Evolutionary conservation across 2,329 filamentous ascomycete species (phyloP), one percentile per base, ranked within the genome.

Genomic region (Arthrobotrys iridis): DNA sequence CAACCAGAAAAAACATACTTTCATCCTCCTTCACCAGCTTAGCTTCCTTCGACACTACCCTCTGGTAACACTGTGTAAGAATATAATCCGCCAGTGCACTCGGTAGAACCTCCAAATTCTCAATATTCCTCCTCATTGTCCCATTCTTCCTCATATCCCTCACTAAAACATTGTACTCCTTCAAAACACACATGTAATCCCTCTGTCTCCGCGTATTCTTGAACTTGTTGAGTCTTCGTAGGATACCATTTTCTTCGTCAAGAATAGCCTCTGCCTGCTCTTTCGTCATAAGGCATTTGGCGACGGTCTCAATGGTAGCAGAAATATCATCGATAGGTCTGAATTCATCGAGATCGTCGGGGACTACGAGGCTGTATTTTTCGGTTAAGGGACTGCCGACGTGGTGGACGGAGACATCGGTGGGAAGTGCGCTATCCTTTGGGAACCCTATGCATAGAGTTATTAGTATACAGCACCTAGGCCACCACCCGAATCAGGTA

Each of bases 41-140:
- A 22, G 97, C 93, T 75, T 91, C 89, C 4, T 93, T 93, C 1
- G 93, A 95, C 5, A 99, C 95, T 3, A 93, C 96, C 58, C 95
- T 92, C 79, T 93, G 89, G 83, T 97, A 98, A 20, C 93, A 91
- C 81, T 99, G 93, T 64, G 88, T 89, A 43, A 96, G 87, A 79
- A 97, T 94, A 78, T 93, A 90, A 78, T 91, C 89, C 50, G 93
- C 89, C 55, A 93, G 87, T 46, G 88, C 87, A 45, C 91, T 85
- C 4, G 91, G 89, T 15, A 97, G 84, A 50, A 87, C 86, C 79
- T 91, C 89, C 81, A 88, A 88, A 52, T 84, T 83, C 77, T 91
- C 88, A 50, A 98, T 85, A 78, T 91, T 90, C 78, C 87, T 88
- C 18, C 88, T 86, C 76, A 98, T 88, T 7, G 88, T 88, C 41